Evolutionary conservation across 1,284 basidiomycete genomes (phyloP), one percentile per base, ranked within the genome.

Genomic region (Laetiporus sulphureus): DNA sequence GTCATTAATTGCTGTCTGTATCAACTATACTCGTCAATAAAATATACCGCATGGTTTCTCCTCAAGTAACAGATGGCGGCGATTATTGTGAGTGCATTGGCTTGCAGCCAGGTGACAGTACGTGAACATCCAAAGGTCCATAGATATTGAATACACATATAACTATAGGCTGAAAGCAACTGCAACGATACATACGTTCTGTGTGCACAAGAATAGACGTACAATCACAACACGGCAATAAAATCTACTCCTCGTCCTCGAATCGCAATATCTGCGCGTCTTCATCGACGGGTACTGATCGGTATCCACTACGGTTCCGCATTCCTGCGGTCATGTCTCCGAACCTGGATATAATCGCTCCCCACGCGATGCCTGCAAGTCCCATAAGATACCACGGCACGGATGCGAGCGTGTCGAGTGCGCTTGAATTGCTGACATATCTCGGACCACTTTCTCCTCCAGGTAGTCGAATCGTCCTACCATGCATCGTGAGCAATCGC

Each of bases 341-440:
- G 30, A 74, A 46, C 33, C 60, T 65, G 15, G 73, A 77, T 0
- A 68, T 57, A 0, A 79, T 66, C 60, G 73, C 78, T 61, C 79
- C 83, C 68, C 69, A 86, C n/a, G 75, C 83, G 40, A 90, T 81
- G 7, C 83, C 77, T 0, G 71, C 74, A 16, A 92, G 54, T 15
- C 91, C 92, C 38, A 95, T 53, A 38, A 93, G 58, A 69, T 87
- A 93, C 80, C 84, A 92, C 1, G 91, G 92, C 3, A 95, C 76
- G 7, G 82, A 87, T 2, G 87, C 88, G 27, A 94, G 56, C 5
- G 85, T 91, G 13, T 72, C 78, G 40, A 91, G 46, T 0, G 71
- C 51, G 19, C 78, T 74, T 0, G 80, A 71, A 15, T 71, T 67
- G 18, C 58, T 54, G 31, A 66, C 66, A 30, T 71, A 79, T 3